These are phyloP conservation scores for Prorocentrum cordatum DNA, from an alignment of 169 alveolate species.

Conservation along the genomic window DNA sequence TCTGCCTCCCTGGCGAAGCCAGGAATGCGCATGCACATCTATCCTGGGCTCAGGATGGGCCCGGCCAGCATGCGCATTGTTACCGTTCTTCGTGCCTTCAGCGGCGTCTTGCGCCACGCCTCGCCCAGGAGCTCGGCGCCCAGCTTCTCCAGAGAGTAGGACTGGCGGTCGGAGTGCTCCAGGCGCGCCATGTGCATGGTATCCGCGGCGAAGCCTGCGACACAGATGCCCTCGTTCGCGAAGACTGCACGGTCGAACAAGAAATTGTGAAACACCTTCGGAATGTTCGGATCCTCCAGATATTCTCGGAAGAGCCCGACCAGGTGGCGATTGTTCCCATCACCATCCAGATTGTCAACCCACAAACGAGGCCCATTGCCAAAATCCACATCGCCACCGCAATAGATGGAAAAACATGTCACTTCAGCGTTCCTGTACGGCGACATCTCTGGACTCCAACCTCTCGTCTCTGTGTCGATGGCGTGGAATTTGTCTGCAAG, in stretches of 20 bases:
- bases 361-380: conserved; percentile 13
- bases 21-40: too few relatives aligned
- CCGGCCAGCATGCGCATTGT: too few relatives aligned
- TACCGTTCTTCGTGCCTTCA: too few relatives aligned
- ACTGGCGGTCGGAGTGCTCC: background rate
- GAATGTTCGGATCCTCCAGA: conserved; percentile 1
- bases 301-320: conserved; percentile 8
- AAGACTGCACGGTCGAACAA: conserved; percentile 2
- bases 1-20: too few relatives aligned
- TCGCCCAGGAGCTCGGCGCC: background rate
- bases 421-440: background rate
- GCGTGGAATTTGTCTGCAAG: too few relatives aligned
- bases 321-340: background rate
- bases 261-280: conserved; percentile 18
- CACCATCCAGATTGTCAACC: conserved; percentile 4
- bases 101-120: background rate
- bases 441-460: too few relatives aligned
- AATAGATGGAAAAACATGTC: conserved; percentile 2
- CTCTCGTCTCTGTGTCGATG: conserved; percentile 1
- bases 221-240: background rate
- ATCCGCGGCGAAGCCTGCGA: conserved; percentile 14
- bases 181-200: conserved; percentile 17
- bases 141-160: background rate
- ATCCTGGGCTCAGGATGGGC: too few relatives aligned
- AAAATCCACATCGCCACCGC: conserved; percentile 19